These are phyloP conservation scores for Elsinoe ampelina DNA, from an alignment of 2,329 filamentous ascomycete species.

Conservation along the genomic window DNA sequence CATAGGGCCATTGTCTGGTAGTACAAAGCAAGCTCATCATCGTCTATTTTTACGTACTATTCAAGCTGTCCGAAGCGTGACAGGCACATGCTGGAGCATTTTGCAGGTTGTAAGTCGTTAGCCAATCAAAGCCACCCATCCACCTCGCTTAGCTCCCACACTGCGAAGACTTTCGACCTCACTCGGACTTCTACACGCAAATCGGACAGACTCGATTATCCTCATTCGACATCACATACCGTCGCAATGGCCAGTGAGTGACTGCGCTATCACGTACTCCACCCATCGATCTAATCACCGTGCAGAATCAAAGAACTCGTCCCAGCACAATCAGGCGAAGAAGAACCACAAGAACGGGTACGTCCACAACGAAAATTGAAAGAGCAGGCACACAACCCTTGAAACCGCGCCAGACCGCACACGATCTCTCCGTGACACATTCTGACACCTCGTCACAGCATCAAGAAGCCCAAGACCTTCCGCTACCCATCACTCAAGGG, in stretches of 20 bases:
- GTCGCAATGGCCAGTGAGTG: constrained; percentile 64
- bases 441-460: constrained; percentile 50
- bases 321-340: constrained; percentile 95
- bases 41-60: no score
- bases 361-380: constrained; percentile 29
- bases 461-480: constrained; percentile 99
- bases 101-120: background rate
- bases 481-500: constrained; percentile 98
- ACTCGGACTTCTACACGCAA: constrained; percentile 4
- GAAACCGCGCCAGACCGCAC: background rate
- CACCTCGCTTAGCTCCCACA: constrained; percentile 15
- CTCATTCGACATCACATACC: constrained; percentile 21
- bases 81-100: background rate
- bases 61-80: no score
- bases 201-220: background rate
- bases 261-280: background rate
- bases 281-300: constrained; percentile 15
- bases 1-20: no score
- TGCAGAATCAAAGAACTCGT: constrained; percentile 99
- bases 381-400: background rate
- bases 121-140: background rate
- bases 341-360: constrained; percentile 99
- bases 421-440: constrained; percentile 2
- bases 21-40: no score
- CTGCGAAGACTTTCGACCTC: constrained; percentile 11